These are phyloP conservation scores for Fraxinus xanthoxyloides DNA, from an alignment of 305 asterid species.

Conservation along the genomic window DNA sequence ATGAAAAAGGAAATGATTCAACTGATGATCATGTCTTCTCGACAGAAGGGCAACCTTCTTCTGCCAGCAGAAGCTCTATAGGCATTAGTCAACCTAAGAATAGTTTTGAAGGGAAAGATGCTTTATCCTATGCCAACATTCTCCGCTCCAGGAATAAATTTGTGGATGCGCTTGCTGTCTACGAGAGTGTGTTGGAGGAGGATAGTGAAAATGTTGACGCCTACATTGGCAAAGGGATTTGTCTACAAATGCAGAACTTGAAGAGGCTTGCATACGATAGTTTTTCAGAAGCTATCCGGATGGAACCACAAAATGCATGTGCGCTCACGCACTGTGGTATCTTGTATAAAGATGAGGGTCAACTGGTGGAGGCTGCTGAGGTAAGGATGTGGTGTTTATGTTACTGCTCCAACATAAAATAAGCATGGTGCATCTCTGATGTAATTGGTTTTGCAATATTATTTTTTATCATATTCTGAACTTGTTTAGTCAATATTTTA, in stretches of 20 bases:
- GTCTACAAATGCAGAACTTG: conserved; percentile 91
- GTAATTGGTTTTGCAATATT: background rate
- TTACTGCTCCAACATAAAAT: background rate
- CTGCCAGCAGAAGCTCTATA: conserved; percentile 39
- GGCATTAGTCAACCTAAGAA: conserved; percentile 24
- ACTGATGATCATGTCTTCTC: conserved; percentile 38
- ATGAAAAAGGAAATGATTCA: conserved; percentile 41
- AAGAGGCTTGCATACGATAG: conserved; percentile 80
- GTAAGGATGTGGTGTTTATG: conserved; percentile 39
- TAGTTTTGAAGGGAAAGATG: conserved; percentile 65
- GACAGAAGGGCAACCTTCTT: conserved; percentile 49
- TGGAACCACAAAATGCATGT: conserved; percentile 86
- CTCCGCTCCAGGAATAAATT: conserved; percentile 93
- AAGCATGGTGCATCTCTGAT: background rate
- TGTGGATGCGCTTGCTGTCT: conserved; percentile 79
- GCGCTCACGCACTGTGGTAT: conserved; percentile 93
- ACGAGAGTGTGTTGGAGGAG: conserved; percentile 68
- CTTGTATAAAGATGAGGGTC: conserved; percentile 91
- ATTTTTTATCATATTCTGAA: background rate
- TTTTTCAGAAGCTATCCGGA: conserved; percentile 77
- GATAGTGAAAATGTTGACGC: conserved; percentile 75
- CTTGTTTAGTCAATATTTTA: background rate
- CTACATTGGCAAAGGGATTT: conserved; percentile 90
- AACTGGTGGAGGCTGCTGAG: conserved; percentile 96
- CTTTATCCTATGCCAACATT: conserved; percentile 77